Evolutionary conservation across 345 rosid species (phyloP).

Genomic region (Brassica cretica): DNA sequence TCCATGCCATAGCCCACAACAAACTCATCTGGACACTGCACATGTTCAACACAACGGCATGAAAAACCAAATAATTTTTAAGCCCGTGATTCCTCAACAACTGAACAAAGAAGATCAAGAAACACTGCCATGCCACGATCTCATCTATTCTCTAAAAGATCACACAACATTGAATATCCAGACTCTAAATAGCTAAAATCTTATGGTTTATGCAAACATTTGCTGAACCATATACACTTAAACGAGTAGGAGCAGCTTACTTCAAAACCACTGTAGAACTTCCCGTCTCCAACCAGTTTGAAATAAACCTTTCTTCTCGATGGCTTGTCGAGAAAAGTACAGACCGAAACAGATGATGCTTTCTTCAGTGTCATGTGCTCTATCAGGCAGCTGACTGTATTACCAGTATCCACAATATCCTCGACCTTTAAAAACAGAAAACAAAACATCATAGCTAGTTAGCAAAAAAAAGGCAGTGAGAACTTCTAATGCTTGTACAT

Average conservation of each 20-base stretch:
- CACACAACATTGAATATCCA: background rate
- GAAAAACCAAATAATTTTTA: background rate
- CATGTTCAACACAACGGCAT: background rate
- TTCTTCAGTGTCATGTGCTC: constrained; percentile 58
- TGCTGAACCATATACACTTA: background rate
- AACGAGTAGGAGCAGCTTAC: constrained; percentile 37
- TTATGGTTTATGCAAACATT: background rate
- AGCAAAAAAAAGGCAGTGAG: background rate
- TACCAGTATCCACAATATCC: constrained; percentile 92
- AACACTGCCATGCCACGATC: background rate
- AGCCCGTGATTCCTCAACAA: background rate
- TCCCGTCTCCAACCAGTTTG: constrained; percentile 72
- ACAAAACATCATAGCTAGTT: constrained; percentile 1
- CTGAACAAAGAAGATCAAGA: background rate
- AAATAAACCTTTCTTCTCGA: constrained; percentile 64
- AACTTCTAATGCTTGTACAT: background rate
- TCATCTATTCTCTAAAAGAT: background rate
- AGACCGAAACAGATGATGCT: constrained; percentile 79
- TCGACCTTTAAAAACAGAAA: constrained; percentile 60
- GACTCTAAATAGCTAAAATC: background rate
- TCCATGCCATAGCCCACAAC: constrained; percentile 97
- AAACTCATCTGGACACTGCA: constrained; percentile 85
- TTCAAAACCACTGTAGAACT: constrained; percentile 81
- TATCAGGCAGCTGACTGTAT: constrained; percentile 65
- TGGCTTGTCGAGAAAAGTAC: constrained; percentile 78